These are phyloP conservation scores for Exserohilum rostratum DNA, from an alignment of 2,329 filamentous ascomycete species.

Conservation along the genomic window DNA sequence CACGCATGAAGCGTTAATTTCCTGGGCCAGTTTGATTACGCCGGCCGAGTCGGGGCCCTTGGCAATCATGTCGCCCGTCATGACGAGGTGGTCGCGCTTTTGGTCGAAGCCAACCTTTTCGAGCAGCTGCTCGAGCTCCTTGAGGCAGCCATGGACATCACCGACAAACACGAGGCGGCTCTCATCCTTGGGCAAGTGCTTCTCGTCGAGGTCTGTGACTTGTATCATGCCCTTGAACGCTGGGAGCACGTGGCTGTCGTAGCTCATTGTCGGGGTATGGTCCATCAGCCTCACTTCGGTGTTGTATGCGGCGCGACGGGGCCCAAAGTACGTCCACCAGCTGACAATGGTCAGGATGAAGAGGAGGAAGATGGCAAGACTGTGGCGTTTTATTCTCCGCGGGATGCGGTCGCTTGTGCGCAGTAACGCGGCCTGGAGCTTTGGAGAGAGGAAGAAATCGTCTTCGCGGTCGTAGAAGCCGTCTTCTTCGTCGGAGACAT, in stretches of 20 bases:
- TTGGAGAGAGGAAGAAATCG: slow-evolving; percentile 41
- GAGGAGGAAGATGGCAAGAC: slow-evolving; percentile 40
- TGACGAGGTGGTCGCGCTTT: slow-evolving; percentile 56
- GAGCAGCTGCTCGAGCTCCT: slow-evolving; percentile 66
- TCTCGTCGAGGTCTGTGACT: slow-evolving; percentile 56
- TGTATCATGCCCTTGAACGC: slow-evolving; percentile 58
- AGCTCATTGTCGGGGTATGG: slow-evolving; percentile 37
- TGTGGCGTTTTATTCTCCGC: slow-evolving; percentile 44
- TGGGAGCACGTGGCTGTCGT: slow-evolving; percentile 56
- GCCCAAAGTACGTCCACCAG: slow-evolving; percentile 49
- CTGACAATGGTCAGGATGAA: slow-evolving; percentile 38
- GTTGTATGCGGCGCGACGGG: slow-evolving; percentile 43
- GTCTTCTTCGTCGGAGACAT: slow-evolving; percentile 50
- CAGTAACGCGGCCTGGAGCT: slow-evolving; percentile 37
- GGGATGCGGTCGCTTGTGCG: slow-evolving; percentile 39
- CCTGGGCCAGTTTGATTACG: slow-evolving; percentile 76
- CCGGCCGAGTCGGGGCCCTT: slow-evolving; percentile 82
- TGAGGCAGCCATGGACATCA: slow-evolving; percentile 88
- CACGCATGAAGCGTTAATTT: slow-evolving; percentile 77
- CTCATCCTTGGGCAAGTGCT: slow-evolving; percentile 52
- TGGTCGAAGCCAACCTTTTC: slow-evolving; percentile 67
- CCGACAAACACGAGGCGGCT: slow-evolving; percentile 80
- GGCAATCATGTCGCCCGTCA: slow-evolving; percentile 61
- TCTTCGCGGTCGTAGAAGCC: slow-evolving; percentile 46
- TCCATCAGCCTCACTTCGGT: slow-evolving; percentile 46